Conservation (phyloP, 495 filamentous ascomycete species). For the Barbatosphaeria neglecta region DNA sequence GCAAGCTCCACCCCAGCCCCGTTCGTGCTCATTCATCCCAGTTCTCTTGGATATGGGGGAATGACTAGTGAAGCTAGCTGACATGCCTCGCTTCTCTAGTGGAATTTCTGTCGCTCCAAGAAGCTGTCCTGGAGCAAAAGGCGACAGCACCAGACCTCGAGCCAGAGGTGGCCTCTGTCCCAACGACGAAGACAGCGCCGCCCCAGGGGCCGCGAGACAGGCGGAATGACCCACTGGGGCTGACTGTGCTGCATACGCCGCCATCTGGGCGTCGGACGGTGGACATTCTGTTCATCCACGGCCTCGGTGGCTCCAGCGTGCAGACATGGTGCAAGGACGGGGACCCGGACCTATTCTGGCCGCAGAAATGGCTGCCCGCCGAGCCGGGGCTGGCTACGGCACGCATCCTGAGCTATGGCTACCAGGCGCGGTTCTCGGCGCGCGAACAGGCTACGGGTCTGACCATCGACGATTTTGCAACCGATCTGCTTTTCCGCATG, state of each 20-base stretch:
- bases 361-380: slow-evolving; percentile 16
- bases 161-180: too few relatives aligned
- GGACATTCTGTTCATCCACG: slow-evolving; percentile 26
- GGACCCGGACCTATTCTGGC: slow-evolving; percentile 18
- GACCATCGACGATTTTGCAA: slow-evolving; percentile 10
- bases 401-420: slow-evolving; percentile 24
- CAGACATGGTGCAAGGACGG: slow-evolving; percentile 17
- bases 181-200: neutral
- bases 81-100: neutral
- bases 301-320: slow-evolving; percentile 22
- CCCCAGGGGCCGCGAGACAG: neutral
- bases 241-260: slow-evolving; percentile 16
- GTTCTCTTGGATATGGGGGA: too few relatives aligned
- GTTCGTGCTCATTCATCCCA: too few relatives aligned
- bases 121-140: neutral
- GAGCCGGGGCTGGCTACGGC: slow-evolving; percentile 10
- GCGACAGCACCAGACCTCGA: too few relatives aligned
- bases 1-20: too few relatives aligned
- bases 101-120: neutral
- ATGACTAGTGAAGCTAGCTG: too few relatives aligned
- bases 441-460: neutral
- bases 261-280: slow-evolving; percentile 1
- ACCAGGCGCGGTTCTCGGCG: slow-evolving; percentile 15
- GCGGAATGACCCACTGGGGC: slow-evolving; percentile 13
- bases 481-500: slow-evolving; percentile 10